Evolutionary conservation across 2,329 filamentous ascomycete genomes (phyloP).

Genomic region (Pseudomassariella vexata): DNA sequence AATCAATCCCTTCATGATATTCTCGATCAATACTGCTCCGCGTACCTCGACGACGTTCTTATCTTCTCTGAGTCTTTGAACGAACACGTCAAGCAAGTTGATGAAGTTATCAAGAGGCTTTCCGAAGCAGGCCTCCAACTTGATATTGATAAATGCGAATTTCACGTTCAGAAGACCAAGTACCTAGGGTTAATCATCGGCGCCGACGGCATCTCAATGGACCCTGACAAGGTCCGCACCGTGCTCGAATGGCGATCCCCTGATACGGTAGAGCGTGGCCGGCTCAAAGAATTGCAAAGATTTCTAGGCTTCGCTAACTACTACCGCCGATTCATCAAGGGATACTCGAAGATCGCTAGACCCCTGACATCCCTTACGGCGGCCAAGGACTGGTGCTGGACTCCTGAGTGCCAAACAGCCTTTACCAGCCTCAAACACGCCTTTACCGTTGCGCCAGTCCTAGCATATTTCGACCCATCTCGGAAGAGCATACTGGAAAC

Average conservation of each 20-base stretch:
- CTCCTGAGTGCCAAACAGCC: background rate
- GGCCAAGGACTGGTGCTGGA: slow-evolving; percentile 2
- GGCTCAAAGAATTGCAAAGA: slow-evolving; percentile 13
- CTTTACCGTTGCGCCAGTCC: background rate
- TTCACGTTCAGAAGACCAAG: too few relatives aligned
- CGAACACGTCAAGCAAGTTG: too few relatives aligned
- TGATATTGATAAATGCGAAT: too few relatives aligned
- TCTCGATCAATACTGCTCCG: too few relatives aligned
- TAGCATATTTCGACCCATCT: background rate
- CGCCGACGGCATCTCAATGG: slow-evolving; percentile 16
- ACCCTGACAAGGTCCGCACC: slow-evolving; percentile 16
- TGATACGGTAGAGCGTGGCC: slow-evolving; percentile 10
- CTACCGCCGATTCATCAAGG: slow-evolving; percentile 22
- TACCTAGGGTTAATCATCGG: slow-evolving; percentile 23
- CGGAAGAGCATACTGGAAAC: slow-evolving; percentile 14
- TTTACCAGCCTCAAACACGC: slow-evolving; percentile 2
- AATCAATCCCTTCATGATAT: too few relatives aligned
- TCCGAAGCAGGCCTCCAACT: too few relatives aligned
- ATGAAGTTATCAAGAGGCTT: too few relatives aligned
- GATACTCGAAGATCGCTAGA: slow-evolving; percentile 10
- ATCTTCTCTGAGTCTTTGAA: too few relatives aligned
- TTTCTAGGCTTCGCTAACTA: slow-evolving; percentile 28
- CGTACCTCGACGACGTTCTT: too few relatives aligned
- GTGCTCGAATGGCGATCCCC: slow-evolving; percentile 17
- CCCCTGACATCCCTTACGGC: slow-evolving; percentile 11